Percentiles rank a stretch among this genome's conserved stretches.
Conservation (phyloP, 1,284 basidiomycete species). For the Malassezia psittaci region DNA sequence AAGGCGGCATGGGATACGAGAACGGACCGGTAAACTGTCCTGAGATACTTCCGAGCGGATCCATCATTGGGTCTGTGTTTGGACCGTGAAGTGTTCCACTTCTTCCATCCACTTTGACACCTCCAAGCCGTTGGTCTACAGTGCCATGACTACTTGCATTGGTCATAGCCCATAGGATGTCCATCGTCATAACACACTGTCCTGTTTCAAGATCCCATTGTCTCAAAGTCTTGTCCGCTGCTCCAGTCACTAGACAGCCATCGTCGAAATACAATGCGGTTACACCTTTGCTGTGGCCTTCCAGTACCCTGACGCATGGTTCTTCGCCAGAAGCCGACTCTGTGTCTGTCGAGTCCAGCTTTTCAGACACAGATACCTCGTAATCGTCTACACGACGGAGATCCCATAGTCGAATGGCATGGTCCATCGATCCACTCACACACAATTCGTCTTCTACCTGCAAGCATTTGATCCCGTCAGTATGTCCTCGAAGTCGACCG, state of each 20-base stretch:
- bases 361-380: conserved; percentile 25
- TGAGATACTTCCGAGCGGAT: conserved; percentile 20
- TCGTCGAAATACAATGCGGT: conserved; percentile 92
- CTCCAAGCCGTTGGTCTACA: background rate
- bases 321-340: conserved; percentile 31
- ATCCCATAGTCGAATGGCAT: conserved; percentile 54
- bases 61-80: background rate
- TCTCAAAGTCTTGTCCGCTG: conserved; percentile 92
- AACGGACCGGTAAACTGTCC: conserved; percentile 52
- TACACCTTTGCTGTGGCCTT: conserved; percentile 84
- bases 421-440: conserved; percentile 79
- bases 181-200: conserved; percentile 97
- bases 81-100: no score
- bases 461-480: conserved; percentile 62
- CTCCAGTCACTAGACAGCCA: conserved; percentile 85
- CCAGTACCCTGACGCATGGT: conserved; percentile 65
- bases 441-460: conserved; percentile 89
- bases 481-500: conserved; percentile 38
- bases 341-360: conserved; percentile 50
- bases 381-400: conserved; percentile 41
- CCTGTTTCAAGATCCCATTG: conserved; percentile 97
- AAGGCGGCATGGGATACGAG: conserved; percentile 65
- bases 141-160: conserved; percentile 55
- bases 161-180: conserved; percentile 97
- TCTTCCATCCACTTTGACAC: background rate